Evolutionary conservation across 306 rosid genomes (phyloP).

Genomic region (Purshia tridentata): DNA sequence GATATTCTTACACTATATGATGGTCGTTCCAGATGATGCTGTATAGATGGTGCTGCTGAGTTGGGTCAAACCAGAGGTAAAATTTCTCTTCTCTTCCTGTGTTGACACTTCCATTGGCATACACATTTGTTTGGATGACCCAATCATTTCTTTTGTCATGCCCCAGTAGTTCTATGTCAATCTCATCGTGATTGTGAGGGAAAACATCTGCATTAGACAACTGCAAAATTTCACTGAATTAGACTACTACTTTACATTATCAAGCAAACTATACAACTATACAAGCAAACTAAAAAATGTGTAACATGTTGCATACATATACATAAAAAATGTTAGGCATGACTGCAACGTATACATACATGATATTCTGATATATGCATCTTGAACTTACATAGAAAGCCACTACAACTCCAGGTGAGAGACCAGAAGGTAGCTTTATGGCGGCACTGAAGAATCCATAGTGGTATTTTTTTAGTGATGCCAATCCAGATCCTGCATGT

Average conservation of each 20-base stretch:
- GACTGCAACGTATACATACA: neutral
- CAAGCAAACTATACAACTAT: too few species aligned
- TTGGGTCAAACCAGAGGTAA: slow-evolving; percentile 95
- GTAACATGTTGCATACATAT: neutral
- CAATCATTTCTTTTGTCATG: slow-evolving; percentile 86
- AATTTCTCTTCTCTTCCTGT: slow-evolving; percentile 98
- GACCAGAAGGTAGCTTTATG: slow-evolving; percentile 82
- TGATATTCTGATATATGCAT: neutral
- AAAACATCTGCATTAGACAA: slow-evolving; percentile 81
- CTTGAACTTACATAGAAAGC: slow-evolving; percentile 79
- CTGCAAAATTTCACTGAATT: slow-evolving; percentile 39
- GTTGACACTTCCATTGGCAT: slow-evolving; percentile 85
- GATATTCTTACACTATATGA: slow-evolving; percentile 67
- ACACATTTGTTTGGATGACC: slow-evolving; percentile 84
- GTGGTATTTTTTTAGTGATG: slow-evolving; percentile 48
- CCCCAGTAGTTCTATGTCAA: slow-evolving; percentile 87
- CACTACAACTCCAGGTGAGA: slow-evolving; percentile 89
- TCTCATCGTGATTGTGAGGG: slow-evolving; percentile 89
- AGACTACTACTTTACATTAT: too few species aligned
- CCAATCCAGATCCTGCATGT: slow-evolving; percentile 74
- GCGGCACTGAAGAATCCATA: slow-evolving; percentile 98
- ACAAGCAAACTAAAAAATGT: neutral
- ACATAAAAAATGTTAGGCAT: neutral
- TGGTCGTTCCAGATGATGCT: slow-evolving; percentile 88
- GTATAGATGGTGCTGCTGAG: slow-evolving; percentile 65